These are phyloP conservation scores for Annulohypoxylon maeteangense DNA, from an alignment of 495 filamentous ascomycete species.

Conservation along the genomic window DNA sequence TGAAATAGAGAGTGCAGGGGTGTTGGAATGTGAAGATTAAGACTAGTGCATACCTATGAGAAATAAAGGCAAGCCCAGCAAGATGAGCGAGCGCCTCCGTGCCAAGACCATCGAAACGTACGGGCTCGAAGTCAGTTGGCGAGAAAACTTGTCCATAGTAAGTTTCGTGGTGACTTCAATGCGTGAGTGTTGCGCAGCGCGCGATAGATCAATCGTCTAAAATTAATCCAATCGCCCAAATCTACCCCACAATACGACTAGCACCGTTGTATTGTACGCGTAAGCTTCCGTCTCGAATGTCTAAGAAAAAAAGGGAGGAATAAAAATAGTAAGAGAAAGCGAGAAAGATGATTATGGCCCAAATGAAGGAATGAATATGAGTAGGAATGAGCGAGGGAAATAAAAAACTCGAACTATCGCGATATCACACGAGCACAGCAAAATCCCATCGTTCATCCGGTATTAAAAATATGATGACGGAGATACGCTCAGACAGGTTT, in stretches of 20 bases:
- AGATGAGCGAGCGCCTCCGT: slow-evolving; percentile 46
- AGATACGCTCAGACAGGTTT: neutral
- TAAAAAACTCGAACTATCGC: slow-evolving; percentile 16
- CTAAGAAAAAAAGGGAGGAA: slow-evolving; percentile 24
- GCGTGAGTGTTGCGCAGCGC: slow-evolving; percentile 20
- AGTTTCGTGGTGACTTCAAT: neutral
- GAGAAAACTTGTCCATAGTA: slow-evolving; percentile 46
- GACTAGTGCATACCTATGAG: slow-evolving; percentile 36
- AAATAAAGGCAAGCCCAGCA: slow-evolving; percentile 45
- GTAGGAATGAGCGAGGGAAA: slow-evolving; percentile 14
- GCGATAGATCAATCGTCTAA: slow-evolving; percentile 26
- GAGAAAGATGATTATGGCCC: neutral
- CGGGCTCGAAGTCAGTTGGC: slow-evolving; percentile 32
- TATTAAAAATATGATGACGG: slow-evolving; percentile 3
- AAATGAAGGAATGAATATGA: slow-evolving; percentile 39
- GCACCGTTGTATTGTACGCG: slow-evolving; percentile 37
- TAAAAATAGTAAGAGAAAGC: neutral
- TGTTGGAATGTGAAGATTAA: neutral
- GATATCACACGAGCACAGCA: slow-evolving; percentile 31
- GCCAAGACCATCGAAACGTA: slow-evolving; percentile 48
- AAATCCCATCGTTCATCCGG: slow-evolving; percentile 22
- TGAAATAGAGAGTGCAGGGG: neutral
- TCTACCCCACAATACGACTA: slow-evolving; percentile 38
- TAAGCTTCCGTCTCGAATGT: slow-evolving; percentile 33
- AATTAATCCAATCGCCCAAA: slow-evolving; percentile 19